Base-by-base conservation (phyloP, 2,329 filamentous ascomycete species). In the Malbranchea zuffiana region DNA sequence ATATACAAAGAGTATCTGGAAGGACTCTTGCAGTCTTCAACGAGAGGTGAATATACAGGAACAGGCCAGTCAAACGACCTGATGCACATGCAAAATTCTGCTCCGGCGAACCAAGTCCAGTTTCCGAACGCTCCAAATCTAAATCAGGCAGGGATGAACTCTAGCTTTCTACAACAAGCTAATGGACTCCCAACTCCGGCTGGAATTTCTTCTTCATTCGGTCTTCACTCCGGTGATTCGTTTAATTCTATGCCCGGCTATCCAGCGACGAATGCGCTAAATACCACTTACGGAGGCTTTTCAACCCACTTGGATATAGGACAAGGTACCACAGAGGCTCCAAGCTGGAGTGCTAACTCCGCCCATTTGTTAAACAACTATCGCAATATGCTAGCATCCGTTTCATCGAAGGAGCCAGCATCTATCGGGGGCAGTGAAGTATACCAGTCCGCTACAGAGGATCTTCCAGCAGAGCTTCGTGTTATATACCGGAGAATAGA, bases 1-100 rank as follows among this genome's bases (percentile, higher is more conserved):
- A 41, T 54, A 12, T 53, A 53, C 37, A 59, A 54, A 36, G 59
- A 60, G 31, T 52, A 59, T 28, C 39, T 59, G 26, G 54, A 59
- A 26, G 43, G 42, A 13, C 27, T 39, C 12, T 20, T 46, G 7
- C 37, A 51, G 32, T 18, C 45, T 47, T 40, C 44, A 42, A n/a
- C n/a, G n/a, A 26, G 43, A 41, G 16, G 19, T 26, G 24, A 39
- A 16, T 26, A 11, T 11, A 12, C 19, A 3, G 31, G 25, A 12
- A 17, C 18, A 7, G 8, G 24, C 6, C 38, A 28, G 15, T 5
- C 34, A 16, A 25, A 30, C 19, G 39, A 35, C 15, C 24, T 30
- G 7, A 5, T 25, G 18, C 32, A 18, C 26, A 32, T 35, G 24
- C 3, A 8, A 3, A 39, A 39, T 19, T 15, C 24, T 16, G 30